phyloP scores from a whole-genome alignment of 495 filamentous ascomycete species.

The Lasiosphaeris hirsuta region DNA sequence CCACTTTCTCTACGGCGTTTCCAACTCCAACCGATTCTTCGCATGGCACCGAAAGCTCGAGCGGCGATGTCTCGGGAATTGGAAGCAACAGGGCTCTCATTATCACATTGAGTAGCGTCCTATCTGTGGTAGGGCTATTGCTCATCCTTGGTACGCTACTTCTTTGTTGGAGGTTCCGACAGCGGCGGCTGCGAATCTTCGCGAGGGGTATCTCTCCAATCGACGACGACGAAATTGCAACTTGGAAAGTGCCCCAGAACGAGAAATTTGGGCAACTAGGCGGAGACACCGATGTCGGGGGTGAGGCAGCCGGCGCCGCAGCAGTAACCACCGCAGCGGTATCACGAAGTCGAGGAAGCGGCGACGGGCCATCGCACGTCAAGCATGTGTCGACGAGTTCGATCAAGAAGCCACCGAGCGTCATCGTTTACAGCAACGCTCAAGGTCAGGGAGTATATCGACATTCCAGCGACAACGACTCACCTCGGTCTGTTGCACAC shows the following conservation, averaged over 20 bases:
- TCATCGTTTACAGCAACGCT: conserved; percentile 44
- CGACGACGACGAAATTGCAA: conserved; percentile 51
- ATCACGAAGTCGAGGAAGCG: conserved; percentile 18
- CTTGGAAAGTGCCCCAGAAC: conserved; percentile 40
- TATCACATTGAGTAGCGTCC: conserved; percentile 42
- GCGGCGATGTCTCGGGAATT: conserved; percentile 10
- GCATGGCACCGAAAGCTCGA: conserved; percentile 10
- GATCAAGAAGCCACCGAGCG: conserved; percentile 39
- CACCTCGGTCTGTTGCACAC: conserved; percentile 30
- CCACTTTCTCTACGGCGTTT: conserved; percentile 12
- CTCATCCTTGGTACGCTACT: conserved; percentile 31
- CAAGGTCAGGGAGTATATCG: conserved; percentile 21
- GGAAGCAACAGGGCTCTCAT: conserved; percentile 31
- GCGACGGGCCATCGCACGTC: conserved; percentile 25
- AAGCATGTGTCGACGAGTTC: conserved; percentile 39
- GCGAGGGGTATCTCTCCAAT: conserved; percentile 46
- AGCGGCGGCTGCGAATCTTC: conserved; percentile 36
- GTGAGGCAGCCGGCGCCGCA: conserved; percentile 14
- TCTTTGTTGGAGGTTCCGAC: conserved; percentile 31
- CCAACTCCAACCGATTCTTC: conserved; percentile 11
- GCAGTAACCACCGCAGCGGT: not conserved
- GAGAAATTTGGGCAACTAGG: conserved; percentile 20
- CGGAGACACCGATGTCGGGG: conserved; percentile 21
- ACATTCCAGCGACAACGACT: conserved; percentile 34
- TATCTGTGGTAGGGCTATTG: conserved; percentile 34